phyloP scores from a whole-genome alignment of 2,329 filamentous ascomycete species.

The Fusarium abutilonis region DNA sequence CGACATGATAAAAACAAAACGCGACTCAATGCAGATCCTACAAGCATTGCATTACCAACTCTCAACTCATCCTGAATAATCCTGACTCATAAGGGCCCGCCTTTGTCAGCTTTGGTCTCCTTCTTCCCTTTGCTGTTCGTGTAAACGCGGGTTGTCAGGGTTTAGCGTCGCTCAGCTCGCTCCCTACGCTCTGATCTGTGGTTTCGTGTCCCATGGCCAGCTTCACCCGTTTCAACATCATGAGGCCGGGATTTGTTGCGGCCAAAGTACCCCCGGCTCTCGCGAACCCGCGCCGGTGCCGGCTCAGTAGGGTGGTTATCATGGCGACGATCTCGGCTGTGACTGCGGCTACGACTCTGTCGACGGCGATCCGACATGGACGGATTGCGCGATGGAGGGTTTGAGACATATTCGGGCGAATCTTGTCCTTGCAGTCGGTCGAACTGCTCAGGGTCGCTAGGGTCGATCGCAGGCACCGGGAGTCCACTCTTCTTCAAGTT shows the following conservation, averaged over 20 bases:
- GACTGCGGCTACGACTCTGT: slow-evolving; percentile 29
- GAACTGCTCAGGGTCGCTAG: slow-evolving; percentile 63
- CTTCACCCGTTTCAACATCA: slow-evolving; percentile 48
- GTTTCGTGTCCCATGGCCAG: slow-evolving; percentile 23
- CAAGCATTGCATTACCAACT: slow-evolving; percentile 4
- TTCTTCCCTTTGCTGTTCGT: not conserved
- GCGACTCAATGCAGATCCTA: slow-evolving; percentile 15
- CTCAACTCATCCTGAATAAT: slow-evolving; percentile 8
- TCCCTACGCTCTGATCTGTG: slow-evolving; percentile 39
- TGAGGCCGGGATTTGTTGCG: slow-evolving; percentile 44
- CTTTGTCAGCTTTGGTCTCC: slow-evolving; percentile 11
- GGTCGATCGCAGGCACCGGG: slow-evolving; percentile 59
- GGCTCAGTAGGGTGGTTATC: slow-evolving; percentile 41
- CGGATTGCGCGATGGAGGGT: slow-evolving; percentile 40
- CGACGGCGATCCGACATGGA: slow-evolving; percentile 40
- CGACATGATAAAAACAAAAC: slow-evolving; percentile 34
- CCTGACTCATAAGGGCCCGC: slow-evolving; percentile 38
- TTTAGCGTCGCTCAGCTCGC: slow-evolving; percentile 36
- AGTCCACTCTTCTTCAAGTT: slow-evolving; percentile 59
- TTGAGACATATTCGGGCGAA: slow-evolving; percentile 44
- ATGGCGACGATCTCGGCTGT: slow-evolving; percentile 22
- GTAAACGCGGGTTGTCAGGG: slow-evolving; percentile 32
- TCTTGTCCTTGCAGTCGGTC: slow-evolving; percentile 53
- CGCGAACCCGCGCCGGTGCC: slow-evolving; percentile 44
- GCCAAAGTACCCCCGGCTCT: slow-evolving; percentile 45